Evolutionary conservation across 768 basidiomycete genomes (phyloP).

Genomic region (Pulveroboletus sp.): DNA sequence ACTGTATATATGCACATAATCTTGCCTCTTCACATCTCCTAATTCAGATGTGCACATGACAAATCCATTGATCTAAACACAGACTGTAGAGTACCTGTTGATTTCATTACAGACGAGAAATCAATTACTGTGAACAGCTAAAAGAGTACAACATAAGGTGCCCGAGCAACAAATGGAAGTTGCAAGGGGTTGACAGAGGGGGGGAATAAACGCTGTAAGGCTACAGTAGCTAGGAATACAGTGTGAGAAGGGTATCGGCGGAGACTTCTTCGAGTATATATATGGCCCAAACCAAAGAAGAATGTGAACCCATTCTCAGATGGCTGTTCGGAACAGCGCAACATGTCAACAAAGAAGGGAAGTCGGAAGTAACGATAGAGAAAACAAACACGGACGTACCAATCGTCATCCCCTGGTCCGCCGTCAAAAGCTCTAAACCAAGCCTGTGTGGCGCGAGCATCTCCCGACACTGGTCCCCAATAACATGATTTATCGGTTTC

Average conservation of each 20-base stretch:
- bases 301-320: conserved; percentile 22
- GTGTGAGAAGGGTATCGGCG: conserved; percentile 16
- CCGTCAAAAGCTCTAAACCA: conserved; percentile 66
- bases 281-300: not conserved
- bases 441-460: conserved; percentile 58
- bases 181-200: too few relatives aligned
- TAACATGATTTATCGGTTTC: conserved; percentile 56
- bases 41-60: too few relatives aligned
- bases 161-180: too few relatives aligned
- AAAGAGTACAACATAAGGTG: not conserved
- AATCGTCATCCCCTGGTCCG: conserved; percentile 77
- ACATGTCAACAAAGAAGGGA: not conserved
- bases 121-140: not conserved
- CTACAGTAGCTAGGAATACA: conserved; percentile 40
- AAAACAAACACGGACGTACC: conserved; percentile 41
- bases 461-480: conserved; percentile 65
- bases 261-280: conserved; percentile 9
- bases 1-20: too few relatives aligned
- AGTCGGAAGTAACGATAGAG: not conserved
- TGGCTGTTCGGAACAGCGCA: conserved; percentile 27
- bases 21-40: too few relatives aligned
- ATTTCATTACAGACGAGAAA: not conserved
- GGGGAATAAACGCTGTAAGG: conserved; percentile 7
- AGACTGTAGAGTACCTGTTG: too few relatives aligned
- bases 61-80: too few relatives aligned